Conservation (phyloP, 768 basidiomycete genomes). For the Amanita molliuscula region DNA sequence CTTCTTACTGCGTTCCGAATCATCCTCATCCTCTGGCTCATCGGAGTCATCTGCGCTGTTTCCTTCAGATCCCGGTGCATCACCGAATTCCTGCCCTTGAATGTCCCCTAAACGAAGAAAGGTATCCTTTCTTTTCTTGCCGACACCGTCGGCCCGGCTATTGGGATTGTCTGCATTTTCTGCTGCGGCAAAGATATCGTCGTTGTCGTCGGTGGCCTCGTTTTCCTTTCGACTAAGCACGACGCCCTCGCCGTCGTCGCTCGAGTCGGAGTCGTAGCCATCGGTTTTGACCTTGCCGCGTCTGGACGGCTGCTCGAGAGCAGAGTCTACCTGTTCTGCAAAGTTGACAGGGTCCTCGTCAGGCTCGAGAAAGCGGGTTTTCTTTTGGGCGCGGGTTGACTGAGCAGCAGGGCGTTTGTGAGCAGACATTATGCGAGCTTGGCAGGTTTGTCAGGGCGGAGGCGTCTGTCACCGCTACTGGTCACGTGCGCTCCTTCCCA, state of each 20-base stretch:
- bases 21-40: conserved; percentile 68
- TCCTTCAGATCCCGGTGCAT: conserved; percentile 27
- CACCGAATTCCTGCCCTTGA: conserved; percentile 90
- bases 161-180: conserved; percentile 41
- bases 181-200: conserved; percentile 73
- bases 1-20: conserved; percentile 63
- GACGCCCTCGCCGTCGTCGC: conserved; percentile 91
- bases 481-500: too few species aligned
- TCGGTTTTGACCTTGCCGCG: conserved; percentile 75
- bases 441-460: too few species aligned
- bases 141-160: conserved; percentile 19
- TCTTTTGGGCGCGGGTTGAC: conserved; percentile 37
- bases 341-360: conserved; percentile 67
- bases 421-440: conserved; percentile 16
- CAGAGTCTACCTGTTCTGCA: conserved; percentile 66
- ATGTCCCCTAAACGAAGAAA: conserved; percentile 89
- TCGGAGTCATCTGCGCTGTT: conserved; percentile 27
- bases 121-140: conserved; percentile 43
- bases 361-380: conserved; percentile 73
- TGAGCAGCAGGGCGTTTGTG: conserved; percentile 23
- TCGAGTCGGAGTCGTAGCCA: conserved; percentile 90
- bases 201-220: conserved; percentile 39
- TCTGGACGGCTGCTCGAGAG: conserved; percentile 60
- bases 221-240: conserved; percentile 69
- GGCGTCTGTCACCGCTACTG: background rate